Base-by-base conservation (phyloP, 1,284 basidiomycete genomes). In the Pholiota adiposa region DNA sequence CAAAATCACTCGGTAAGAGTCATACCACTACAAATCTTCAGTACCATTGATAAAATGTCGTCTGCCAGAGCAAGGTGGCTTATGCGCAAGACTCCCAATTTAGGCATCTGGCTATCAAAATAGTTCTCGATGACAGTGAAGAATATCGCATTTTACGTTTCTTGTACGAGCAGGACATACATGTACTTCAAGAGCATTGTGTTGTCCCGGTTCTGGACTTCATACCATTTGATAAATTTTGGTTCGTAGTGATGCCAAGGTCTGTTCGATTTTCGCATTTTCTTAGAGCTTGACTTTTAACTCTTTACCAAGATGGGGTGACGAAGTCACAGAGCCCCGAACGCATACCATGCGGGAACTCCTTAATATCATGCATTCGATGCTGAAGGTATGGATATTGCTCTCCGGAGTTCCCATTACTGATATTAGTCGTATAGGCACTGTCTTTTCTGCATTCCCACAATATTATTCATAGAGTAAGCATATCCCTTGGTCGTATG, bases 221-320 rank as follows among this genome's bases (percentile, higher is more conserved):
- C n/a, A 34, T 69, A 1, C 58, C 40, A 0, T 56, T 55, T n/a
- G n/a, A n/a, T 11, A 38, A 54, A 16, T 61, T 61, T 29, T 63
- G 60, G 29, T 66, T 69, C 40, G 64, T 53, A 1, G 59, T 65
- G 12, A 65, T 66, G 61, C 67, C 67, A 27, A 62, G 67, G 67
- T 69, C 16, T 12, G 51, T 40, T 31, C 2, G 19, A 23, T 43
- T 19, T 8, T 18, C 8, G 6, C 36, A 38, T 34, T 11, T 8
- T 33, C 16, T 19, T 41, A 25, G n/a, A 19, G 9, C 16, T n/a
- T n/a, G n/a, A n/a, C n/a, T n/a, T n/a, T n/a, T 51, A 2, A 19
- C 33, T n/a, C 1, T 31, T 11, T 43, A 12, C 18, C 12, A 3
- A 64, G 63, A 46, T 64, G 60, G 63, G 63, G n/a, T n/a, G n/a